Conservation (phyloP, 192 early-diverging fungal genomes). For the Entomortierella chlamydospora region DNA sequence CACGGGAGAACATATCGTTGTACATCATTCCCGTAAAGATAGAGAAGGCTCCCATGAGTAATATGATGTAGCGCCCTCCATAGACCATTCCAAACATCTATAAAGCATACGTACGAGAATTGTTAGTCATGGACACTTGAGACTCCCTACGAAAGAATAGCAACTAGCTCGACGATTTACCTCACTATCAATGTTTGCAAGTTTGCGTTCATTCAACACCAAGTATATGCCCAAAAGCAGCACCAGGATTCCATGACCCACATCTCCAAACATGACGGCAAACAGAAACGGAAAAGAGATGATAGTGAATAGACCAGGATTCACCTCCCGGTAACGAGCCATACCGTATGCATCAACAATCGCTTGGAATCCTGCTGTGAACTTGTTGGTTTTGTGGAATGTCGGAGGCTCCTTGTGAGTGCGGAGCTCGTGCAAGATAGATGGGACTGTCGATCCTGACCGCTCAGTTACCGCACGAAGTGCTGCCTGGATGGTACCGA, state of each 20-base stretch:
- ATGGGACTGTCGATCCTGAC: constrained; percentile 88
- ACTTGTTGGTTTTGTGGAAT: constrained; percentile 94
- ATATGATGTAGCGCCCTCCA: constrained; percentile 95
- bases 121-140: background rate
- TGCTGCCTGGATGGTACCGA: constrained; percentile 85
- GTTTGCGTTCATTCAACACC: constrained; percentile 81
- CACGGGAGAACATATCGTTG: constrained; percentile 96
- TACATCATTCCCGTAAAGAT: constrained; percentile 97
- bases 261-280: constrained; percentile 99
- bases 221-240: constrained; percentile 79
- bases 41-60: constrained; percentile 97
- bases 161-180: constrained; percentile 52
- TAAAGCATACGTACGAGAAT: background rate
- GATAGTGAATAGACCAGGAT: constrained; percentile 95
- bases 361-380: constrained; percentile 93
- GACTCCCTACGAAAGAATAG: background rate
- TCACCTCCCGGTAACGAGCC: constrained; percentile 95
- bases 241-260: constrained; percentile 94
- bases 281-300: constrained; percentile 99
- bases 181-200: constrained; percentile 83
- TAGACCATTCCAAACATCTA: constrained; percentile 90
- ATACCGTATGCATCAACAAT: constrained; percentile 98
- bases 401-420: constrained; percentile 94
- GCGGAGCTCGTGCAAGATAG: constrained; percentile 85
- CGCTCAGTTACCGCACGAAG: constrained; percentile 74